Evolutionary conservation across 2,329 filamentous ascomycete genomes (phyloP).

Genomic region (Xylariomycetidae sp.): DNA sequence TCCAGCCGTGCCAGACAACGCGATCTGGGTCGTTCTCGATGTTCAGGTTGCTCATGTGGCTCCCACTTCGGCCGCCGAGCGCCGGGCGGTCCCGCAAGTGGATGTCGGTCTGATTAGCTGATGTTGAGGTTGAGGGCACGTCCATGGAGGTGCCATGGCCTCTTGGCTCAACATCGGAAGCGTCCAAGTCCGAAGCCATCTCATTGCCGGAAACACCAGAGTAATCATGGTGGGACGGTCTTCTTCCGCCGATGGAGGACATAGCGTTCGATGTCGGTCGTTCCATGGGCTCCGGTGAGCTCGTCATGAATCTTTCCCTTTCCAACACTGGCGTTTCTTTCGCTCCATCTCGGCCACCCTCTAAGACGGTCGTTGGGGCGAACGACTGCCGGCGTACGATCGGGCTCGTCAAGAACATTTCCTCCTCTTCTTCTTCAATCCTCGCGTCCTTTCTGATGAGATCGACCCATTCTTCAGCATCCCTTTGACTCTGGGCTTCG

Average conservation of each 20-base stretch:
- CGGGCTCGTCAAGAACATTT: conserved; percentile 69
- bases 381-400: conserved; percentile 44
- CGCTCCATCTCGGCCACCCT: conserved; percentile 15
- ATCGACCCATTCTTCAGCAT: conserved; percentile 82
- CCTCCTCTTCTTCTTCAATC: conserved; percentile 83
- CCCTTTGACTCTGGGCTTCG: conserved; percentile 64
- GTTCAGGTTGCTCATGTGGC: conserved; percentile 54
- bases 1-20: conserved; percentile 89
- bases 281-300: conserved; percentile 55
- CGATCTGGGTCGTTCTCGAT: conserved; percentile 68
- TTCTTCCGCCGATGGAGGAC: conserved; percentile 31
- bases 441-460: conserved; percentile 72
- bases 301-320: conserved; percentile 43
- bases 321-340: conserved; percentile 20
- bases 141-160: conserved; percentile 47
- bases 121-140: conserved; percentile 30
- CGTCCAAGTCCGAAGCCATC: conserved; percentile 76
- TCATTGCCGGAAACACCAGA: conserved; percentile 58
- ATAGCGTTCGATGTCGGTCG: conserved; percentile 30
- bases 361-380: conserved; percentile 21
- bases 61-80: conserved; percentile 46
- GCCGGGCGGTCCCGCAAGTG: conserved; percentile 25
- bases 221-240: conserved; percentile 61
- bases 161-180: conserved; percentile 64
- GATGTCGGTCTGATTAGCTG: conserved; percentile 25